Conservation (phyloP, 331 rosid species). For the Dryas integrifolia region DNA sequence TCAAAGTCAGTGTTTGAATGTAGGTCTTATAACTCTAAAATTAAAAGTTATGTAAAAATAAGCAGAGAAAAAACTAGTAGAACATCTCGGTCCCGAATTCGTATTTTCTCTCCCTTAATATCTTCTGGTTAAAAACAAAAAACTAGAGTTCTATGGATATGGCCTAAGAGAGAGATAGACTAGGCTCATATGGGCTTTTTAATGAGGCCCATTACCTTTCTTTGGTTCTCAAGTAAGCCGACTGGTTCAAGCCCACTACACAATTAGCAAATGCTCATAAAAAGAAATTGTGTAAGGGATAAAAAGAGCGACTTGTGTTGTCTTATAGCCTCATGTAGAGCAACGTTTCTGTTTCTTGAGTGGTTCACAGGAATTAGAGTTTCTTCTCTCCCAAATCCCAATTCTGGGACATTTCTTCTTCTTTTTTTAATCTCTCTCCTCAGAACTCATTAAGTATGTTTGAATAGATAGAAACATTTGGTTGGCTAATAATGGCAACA, state of each 20-base stretch:
- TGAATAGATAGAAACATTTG: constrained; percentile 21
- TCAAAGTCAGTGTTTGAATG: too few species aligned
- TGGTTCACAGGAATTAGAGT: neutral
- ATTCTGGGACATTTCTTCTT: neutral
- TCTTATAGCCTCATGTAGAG: constrained; percentile 7
- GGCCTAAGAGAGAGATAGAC: neutral
- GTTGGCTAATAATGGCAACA: constrained; percentile 46
- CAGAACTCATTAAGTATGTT: constrained; percentile 16
- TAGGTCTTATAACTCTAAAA: too few species aligned
- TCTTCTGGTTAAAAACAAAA: too few species aligned
- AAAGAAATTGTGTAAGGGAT: neutral
- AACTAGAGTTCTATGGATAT: too few species aligned
- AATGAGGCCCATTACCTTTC: neutral
- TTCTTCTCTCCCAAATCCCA: neutral
- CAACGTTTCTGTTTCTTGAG: neutral
- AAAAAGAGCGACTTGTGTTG: constrained; percentile 5
- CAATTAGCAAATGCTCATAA: neutral
- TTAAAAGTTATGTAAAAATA: too few species aligned
- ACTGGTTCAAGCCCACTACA: neutral
- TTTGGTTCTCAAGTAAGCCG: neutral
- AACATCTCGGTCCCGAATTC: too few species aligned
- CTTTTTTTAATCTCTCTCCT: neutral
- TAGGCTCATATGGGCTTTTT: neutral
- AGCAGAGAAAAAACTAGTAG: too few species aligned
- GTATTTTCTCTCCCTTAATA: too few species aligned